Base-by-base conservation (phyloP, 2,329 filamentous ascomycete genomes). In the Diplodia scrobiculata region DNA sequence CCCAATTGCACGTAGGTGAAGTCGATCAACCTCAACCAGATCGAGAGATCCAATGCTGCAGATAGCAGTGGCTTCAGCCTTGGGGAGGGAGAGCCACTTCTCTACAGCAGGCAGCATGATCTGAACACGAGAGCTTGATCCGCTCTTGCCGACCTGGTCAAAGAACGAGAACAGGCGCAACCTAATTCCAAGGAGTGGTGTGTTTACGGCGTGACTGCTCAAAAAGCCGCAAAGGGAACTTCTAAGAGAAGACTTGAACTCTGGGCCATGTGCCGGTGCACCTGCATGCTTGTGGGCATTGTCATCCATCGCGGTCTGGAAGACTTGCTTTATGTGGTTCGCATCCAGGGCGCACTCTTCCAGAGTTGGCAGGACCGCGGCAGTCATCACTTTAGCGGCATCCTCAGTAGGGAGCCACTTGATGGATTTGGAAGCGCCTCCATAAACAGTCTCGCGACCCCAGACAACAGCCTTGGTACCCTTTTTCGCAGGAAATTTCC, bases 321-420 rank as follows among this genome's bases (percentile, higher is more conserved):
- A 75, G 2, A 88, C 84, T 21, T 85, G 85, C 29, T 84, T 80
- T 52, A 97, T 83, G 68, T 95, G 88, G 32, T 84, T 85, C 3
- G 86, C 80, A 73, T 98, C 92, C 70, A 97, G 85, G 3, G 94
- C 84, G 72, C 89, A 96, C 77, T 97, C 95, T 77, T 97, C 93
- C 10, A 97, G 79, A 1, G 84, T 86, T 0, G 91, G 91, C 21
- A 91, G 76, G n/a, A 97, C 78, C 45, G 90, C 82, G 21, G 86
- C 82, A 21, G 86, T 83, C 0, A 95, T 73, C 21, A 96, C 77
- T 67, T 86, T 87, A 51, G 83, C 79, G 1, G 81, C 80, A 64
- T 89, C 84, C 27, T 87, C 84, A 0, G 79, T 73, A 3, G 84
- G 77, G 64, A 96, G 81, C 81, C 85, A 86, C 53, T 84, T 80